These are phyloP conservation scores for Phialophora tarda DNA, from an alignment of 2,329 filamentous ascomycete genomes.

Conservation along the genomic window DNA sequence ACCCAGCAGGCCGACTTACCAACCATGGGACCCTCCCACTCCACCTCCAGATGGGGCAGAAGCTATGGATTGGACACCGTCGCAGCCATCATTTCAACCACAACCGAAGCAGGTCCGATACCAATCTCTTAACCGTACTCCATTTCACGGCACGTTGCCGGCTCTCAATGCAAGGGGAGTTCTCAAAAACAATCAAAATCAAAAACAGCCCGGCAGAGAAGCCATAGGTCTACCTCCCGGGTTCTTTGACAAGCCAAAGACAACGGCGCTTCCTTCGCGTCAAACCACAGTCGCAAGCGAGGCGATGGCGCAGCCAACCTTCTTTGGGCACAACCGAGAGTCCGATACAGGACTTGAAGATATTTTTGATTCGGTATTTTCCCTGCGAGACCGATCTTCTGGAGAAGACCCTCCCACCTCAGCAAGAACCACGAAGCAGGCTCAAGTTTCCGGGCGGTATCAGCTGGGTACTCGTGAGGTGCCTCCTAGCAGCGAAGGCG, in stretches of 20 bases:
- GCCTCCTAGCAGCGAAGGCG: background rate
- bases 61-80: constrained; percentile 59
- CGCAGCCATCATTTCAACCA: constrained; percentile 41
- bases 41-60: constrained; percentile 44
- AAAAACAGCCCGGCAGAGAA: constrained; percentile 36
- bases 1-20: constrained; percentile 40
- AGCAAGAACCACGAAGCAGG: background rate
- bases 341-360: constrained; percentile 54
- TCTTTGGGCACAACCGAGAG: constrained; percentile 52
- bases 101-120: constrained; percentile 41
- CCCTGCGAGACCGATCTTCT: constrained; percentile 37
- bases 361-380: constrained; percentile 54
- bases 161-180: constrained; percentile 49
- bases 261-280: constrained; percentile 47
- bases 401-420: background rate
- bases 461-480: background rate
- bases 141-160: constrained; percentile 53
- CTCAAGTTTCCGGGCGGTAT: background rate
- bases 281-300: constrained; percentile 37
- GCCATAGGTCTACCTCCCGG: constrained; percentile 43
- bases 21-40: constrained; percentile 49
- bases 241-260: constrained; percentile 45
- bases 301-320: constrained; percentile 52
- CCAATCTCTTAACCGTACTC: constrained; percentile 45
- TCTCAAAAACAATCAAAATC: constrained; percentile 47